These are phyloP conservation scores for Puccinellia tenuiflora DNA, from an alignment of 176 grass and related monocot genomes.

Conservation along the genomic window DNA sequence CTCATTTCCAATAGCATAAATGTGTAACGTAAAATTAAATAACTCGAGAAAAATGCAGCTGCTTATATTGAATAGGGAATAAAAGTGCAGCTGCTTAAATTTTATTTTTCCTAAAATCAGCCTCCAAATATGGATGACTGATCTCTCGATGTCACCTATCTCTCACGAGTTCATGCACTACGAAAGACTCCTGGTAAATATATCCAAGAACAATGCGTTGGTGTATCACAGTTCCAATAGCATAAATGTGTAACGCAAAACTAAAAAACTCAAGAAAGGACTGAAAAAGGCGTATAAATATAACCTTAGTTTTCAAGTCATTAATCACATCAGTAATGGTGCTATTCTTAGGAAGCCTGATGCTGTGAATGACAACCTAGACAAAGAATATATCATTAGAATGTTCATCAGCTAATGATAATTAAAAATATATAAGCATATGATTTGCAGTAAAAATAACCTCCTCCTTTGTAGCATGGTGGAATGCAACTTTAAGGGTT, in stretches of 20 bases:
- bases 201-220: not conserved
- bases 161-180: not conserved
- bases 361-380: constrained; percentile 77
- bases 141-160: not conserved
- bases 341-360: constrained; percentile 92
- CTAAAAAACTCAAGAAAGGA: not conserved
- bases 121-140: not conserved
- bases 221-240: not conserved
- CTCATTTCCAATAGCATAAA: not conserved
- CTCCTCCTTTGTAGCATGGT: constrained; percentile 93
- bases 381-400: constrained; percentile 24
- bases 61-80: not conserved
- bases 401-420: constrained; percentile 22
- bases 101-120: not conserved
- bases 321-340: constrained; percentile 80
- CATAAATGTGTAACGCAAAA: not conserved
- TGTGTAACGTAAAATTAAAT: not conserved
- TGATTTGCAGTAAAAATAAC: constrained; percentile 35
- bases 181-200: not conserved
- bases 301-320: constrained; percentile 89
- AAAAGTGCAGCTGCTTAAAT: not conserved
- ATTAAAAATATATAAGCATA: constrained; percentile 6
- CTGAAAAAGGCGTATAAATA: not conserved
- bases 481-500: constrained; percentile 95
- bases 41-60: not conserved